Evolutionary conservation across 1,284 basidiomycete genomes (phyloP), one percentile per base, ranked within the genome.

Genomic region (Malassezia equina): DNA sequence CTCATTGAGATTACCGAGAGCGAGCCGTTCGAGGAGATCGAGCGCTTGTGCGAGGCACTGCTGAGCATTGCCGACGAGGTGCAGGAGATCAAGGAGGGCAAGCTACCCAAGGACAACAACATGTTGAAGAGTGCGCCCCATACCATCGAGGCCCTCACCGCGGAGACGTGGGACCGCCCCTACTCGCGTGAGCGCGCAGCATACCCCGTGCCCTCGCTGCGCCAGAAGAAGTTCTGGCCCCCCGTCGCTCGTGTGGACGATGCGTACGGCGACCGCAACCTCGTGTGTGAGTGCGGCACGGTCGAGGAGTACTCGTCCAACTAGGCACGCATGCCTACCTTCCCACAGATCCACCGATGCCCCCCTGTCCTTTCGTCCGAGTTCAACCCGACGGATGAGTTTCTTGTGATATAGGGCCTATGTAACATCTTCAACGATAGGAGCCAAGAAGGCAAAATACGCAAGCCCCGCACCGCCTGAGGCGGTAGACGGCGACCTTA

Each of bases 71-170:
- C 90, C 50, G 79, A 83, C 63, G 93, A 98, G 76, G 88, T 84
- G 0, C 85, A 93, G 61, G 88, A 93, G 59, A 82, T 98, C 65
- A 82, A 86, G 43, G 79, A 80, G 13, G 91, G 90, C 49, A 85
- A 84, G 70, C 86, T 88, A 78, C 60, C 62, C 42, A 59, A 57
- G 36, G 61, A 68, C 31, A 51, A 63, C 61, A 96, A 96, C 75
- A 76, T 94, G 36, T 80, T 98, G 65, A 90, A 86, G 77, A 90
- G 94, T 69, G 89, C 93, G 0, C 93, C 93, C 39, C 93, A 96
- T 75, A 85, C 93, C 0, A 80, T 88, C 36, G 82, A 84, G 39
- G 80, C 85, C 39, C 79, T 96, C 51, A 79, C 83, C 7, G 84
- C 84, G 48, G 80, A 80, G 50, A 80, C 89, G 59, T 98, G 93